phyloP scores from a whole-genome alignment of 2,329 filamentous ascomycete species.

The Fonsecaea pedrosoi region DNA sequence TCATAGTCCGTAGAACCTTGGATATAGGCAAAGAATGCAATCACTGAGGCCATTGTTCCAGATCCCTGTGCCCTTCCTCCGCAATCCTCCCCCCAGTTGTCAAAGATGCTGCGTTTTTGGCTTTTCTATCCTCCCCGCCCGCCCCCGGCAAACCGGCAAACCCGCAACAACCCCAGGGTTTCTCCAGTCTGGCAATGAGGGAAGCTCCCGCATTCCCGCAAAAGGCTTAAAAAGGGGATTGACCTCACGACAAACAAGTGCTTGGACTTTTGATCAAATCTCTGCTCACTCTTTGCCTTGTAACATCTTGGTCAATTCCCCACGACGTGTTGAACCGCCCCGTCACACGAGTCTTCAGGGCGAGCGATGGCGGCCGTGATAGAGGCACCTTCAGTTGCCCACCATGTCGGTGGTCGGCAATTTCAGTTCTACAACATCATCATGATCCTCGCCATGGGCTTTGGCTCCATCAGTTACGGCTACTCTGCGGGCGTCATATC shows the following conservation, averaged over 20 bases:
- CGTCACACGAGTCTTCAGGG: not conserved
- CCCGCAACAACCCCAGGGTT: not conserved
- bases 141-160: not conserved
- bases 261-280: not conserved
- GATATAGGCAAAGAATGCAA: not conserved
- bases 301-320: not conserved
- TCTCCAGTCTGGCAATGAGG: not conserved
- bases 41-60: not conserved
- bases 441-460: conserved; percentile 1
- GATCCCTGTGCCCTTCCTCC: not conserved
- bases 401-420: conserved; percentile 9
- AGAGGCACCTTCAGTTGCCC: not conserved
- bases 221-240: not conserved
- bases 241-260: not conserved
- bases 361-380: not conserved
- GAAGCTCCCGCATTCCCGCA: not conserved
- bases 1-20: conserved; percentile 49
- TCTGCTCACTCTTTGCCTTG: not conserved
- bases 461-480: conserved; percentile 20
- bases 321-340: not conserved
- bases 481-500: conserved; percentile 25
- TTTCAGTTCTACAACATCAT: conserved; percentile 10
- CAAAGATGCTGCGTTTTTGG: not conserved
- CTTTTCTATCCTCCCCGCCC: not conserved
- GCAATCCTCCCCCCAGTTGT: not conserved